phyloP scores from a whole-genome alignment of 1,284 basidiomycete genomes.

The Gymnopus androsaceus region DNA sequence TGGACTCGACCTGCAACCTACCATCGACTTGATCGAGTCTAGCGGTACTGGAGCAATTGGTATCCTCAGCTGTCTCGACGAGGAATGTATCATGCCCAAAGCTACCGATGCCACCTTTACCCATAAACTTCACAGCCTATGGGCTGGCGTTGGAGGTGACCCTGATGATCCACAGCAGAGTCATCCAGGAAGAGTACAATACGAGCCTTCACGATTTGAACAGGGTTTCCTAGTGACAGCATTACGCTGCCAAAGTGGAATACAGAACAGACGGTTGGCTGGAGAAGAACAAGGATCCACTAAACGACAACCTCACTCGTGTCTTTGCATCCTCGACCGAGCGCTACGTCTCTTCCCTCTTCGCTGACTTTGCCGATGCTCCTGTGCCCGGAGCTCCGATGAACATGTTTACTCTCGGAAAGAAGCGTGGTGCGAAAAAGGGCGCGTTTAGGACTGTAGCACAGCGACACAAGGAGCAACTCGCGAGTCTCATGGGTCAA shows the following conservation, averaged over 20 bases:
- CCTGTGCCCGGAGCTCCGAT: slow-evolving; percentile 39
- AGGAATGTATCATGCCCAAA: slow-evolving; percentile 99
- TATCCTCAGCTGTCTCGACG: slow-evolving; percentile 92
- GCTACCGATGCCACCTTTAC: slow-evolving; percentile 96
- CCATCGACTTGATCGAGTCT: slow-evolving; percentile 96
- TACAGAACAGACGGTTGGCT: slow-evolving; percentile 97
- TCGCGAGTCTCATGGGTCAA: slow-evolving; percentile 90
- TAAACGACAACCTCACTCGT: slow-evolving; percentile 95
- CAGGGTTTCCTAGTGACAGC: slow-evolving; percentile 95
- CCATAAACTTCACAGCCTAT: slow-evolving; percentile 83
- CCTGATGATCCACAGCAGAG: slow-evolving; percentile 42
- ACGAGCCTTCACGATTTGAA: slow-evolving; percentile 85
- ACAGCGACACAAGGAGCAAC: slow-evolving; percentile 96
- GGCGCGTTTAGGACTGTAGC: slow-evolving; percentile 96
- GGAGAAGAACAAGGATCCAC: slow-evolving; percentile 99
- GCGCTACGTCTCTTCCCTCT: slow-evolving; percentile 81
- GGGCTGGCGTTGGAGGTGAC: slow-evolving; percentile 52
- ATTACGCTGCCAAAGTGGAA: slow-evolving; percentile 97
- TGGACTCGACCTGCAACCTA: slow-evolving; percentile 95
- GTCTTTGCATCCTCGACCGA: slow-evolving; percentile 86
- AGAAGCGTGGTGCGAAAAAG: slow-evolving; percentile 85
- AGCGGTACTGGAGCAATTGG: slow-evolving; percentile 74
- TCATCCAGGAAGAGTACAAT: slow-evolving; percentile 82
- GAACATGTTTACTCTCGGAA: slow-evolving; percentile 55
- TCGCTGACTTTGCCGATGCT: slow-evolving; percentile 78